Evolutionary conservation across 2,329 filamentous ascomycete genomes (phyloP).

Genomic region (Fusarium nygamai): DNA sequence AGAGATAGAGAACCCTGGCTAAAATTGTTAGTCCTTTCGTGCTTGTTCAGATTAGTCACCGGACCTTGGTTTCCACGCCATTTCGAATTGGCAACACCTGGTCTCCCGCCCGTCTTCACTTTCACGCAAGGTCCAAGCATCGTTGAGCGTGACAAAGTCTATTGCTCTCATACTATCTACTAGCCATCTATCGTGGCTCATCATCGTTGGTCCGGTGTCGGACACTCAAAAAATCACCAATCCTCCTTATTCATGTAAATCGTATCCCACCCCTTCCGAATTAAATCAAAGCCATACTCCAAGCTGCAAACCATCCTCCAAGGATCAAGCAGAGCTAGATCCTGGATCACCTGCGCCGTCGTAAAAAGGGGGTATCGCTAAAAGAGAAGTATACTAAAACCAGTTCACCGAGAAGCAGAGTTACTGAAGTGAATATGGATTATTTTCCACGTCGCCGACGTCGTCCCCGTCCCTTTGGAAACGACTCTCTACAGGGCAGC

Average conservation of each 20-base stretch:
- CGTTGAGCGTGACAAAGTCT: conserved; percentile 29
- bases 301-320: conserved; percentile 45
- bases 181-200: conserved; percentile 33
- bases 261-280: conserved; percentile 43
- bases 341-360: conserved; percentile 37
- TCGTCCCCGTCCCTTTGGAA: conserved; percentile 38
- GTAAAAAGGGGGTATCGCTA: conserved; percentile 49
- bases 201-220: conserved; percentile 33
- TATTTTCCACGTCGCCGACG: conserved; percentile 38
- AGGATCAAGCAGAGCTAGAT: background rate
- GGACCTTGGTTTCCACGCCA: conserved; percentile 10
- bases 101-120: background rate
- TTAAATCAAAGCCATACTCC: conserved; percentile 44
- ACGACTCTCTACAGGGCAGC: conserved; percentile 37
- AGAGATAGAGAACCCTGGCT: background rate
- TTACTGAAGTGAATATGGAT: conserved; percentile 39
- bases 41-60: conserved; percentile 28
- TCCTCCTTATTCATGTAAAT: conserved; percentile 40
- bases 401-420: conserved; percentile 39
- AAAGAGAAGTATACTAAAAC: conserved; percentile 46
- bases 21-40: background rate
- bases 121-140: background rate
- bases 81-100: background rate
- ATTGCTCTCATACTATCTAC: conserved; percentile 42
- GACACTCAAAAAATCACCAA: conserved; percentile 39